A percentile compares a stretch with the other conserved stretches of the same genome.
These are phyloP conservation scores for Eucalyptus erythrocorys DNA, from an alignment of 345 rosid genomes.

Conservation along the genomic window DNA sequence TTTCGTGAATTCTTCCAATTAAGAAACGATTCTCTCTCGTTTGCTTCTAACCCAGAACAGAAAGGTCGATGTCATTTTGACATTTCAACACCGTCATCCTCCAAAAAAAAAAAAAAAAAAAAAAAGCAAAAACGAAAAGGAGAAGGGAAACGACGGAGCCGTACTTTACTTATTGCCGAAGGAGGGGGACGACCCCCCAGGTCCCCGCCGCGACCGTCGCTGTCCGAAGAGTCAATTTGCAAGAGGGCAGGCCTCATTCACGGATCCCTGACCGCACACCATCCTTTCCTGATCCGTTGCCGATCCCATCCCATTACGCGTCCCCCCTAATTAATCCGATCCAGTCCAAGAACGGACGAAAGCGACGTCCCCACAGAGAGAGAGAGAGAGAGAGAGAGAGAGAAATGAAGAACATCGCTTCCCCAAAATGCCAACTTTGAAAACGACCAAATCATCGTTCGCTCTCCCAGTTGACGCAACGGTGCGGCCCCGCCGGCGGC, in stretches of 20 bases:
- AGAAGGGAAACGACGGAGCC: neutral
- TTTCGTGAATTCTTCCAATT: neutral
- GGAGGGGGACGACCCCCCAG: neutral
- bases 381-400: no score
- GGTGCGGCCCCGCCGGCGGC: neutral
- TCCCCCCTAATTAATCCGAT: neutral
- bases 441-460: neutral
- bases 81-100: neutral
- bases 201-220: neutral
- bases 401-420: no score
- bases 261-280: neutral
- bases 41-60: neutral
- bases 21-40: neutral
- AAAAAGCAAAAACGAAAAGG: neutral
- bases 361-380: neutral
- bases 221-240: neutral
- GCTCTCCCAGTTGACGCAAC: neutral
- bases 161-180: neutral
- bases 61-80: neutral
- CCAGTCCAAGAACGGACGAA: neutral
- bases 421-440: neutral
- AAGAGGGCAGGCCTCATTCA: neutral
- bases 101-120: no score
- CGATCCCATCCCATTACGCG: neutral
- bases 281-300: neutral